Conservation (phyloP, 2,329 filamentous ascomycete genomes). For the Pochonia chlamydosporia region DNA sequence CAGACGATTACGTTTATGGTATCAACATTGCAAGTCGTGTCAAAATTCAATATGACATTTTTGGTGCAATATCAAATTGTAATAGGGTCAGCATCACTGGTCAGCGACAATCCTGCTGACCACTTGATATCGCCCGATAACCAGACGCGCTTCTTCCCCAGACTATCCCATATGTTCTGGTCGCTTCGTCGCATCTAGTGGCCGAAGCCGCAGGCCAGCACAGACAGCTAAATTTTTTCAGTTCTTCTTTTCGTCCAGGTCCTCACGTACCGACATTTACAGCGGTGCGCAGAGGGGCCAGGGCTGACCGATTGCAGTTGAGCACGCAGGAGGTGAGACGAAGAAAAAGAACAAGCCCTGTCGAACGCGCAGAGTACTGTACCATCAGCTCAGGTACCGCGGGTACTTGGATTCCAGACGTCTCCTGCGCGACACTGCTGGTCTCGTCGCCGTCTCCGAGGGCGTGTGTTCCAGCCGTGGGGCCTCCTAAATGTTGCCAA, state of each 20-base stretch:
- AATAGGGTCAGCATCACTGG: background rate
- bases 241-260: background rate
- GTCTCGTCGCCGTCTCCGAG: background rate
- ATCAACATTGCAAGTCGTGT: too few species aligned
- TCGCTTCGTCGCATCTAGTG: slow-evolving; percentile 7
- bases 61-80: background rate
- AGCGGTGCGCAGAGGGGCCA: background rate
- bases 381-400: background rate
- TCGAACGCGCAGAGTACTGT: background rate
- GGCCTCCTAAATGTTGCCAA: background rate
- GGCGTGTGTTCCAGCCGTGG: background rate
- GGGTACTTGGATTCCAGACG: background rate
- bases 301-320: background rate
- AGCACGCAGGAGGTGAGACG: too few species aligned
- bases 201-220: slow-evolving; percentile 10
- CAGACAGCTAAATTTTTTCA: background rate
- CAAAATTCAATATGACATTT: too few species aligned
- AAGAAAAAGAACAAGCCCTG: too few species aligned
- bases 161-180: background rate
- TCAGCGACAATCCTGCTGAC: background rate
- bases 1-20: too few species aligned
- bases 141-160: background rate
- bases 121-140: background rate
- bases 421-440: background rate
- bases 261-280: background rate